Percentiles rank a stretch among this genome's conserved stretches.
phyloP scores from a whole-genome alignment of 2,329 filamentous ascomycete genomes.

The Tolypocladium tundrense region DNA sequence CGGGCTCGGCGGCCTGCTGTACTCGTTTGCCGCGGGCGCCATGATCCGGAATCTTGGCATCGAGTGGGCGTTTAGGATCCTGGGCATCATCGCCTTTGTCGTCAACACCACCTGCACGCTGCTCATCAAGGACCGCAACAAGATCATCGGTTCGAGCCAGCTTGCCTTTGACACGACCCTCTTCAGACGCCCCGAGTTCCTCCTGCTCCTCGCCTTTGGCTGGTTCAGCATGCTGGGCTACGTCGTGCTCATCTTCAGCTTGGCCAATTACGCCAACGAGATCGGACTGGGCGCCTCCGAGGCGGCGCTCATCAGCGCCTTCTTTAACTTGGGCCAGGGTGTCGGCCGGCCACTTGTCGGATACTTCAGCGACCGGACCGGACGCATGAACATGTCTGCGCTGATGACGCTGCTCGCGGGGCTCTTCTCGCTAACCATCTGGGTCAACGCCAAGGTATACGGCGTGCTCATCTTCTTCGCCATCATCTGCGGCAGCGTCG shows the following conservation, averaged over 20 bases:
- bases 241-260: constrained; percentile 64
- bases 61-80: constrained; percentile 55
- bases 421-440: constrained; percentile 58
- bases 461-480: constrained; percentile 63
- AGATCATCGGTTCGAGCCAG: constrained; percentile 56
- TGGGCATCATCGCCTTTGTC: constrained; percentile 52
- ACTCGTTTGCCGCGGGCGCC: constrained; percentile 56
- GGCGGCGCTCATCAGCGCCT: constrained; percentile 60
- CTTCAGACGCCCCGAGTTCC: constrained; percentile 51
- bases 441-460: constrained; percentile 56
- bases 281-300: constrained; percentile 58
- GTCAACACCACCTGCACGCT: constrained; percentile 55
- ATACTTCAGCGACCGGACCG: constrained; percentile 58
- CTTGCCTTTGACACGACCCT: constrained; percentile 54
- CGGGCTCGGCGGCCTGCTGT: constrained; percentile 63
- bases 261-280: constrained; percentile 61
- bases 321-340: constrained; percentile 59
- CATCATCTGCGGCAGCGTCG: constrained; percentile 58
- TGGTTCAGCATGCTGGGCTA: constrained; percentile 66
- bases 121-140: constrained; percentile 62
- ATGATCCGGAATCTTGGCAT: constrained; percentile 57
- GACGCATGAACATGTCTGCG: constrained; percentile 63
- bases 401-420: constrained; percentile 54
- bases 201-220: constrained; percentile 56
- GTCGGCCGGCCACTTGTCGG: constrained; percentile 64